phyloP scores from a whole-genome alignment of 805 yeast genomes.

The Jamesozyma jinghongensis region DNA sequence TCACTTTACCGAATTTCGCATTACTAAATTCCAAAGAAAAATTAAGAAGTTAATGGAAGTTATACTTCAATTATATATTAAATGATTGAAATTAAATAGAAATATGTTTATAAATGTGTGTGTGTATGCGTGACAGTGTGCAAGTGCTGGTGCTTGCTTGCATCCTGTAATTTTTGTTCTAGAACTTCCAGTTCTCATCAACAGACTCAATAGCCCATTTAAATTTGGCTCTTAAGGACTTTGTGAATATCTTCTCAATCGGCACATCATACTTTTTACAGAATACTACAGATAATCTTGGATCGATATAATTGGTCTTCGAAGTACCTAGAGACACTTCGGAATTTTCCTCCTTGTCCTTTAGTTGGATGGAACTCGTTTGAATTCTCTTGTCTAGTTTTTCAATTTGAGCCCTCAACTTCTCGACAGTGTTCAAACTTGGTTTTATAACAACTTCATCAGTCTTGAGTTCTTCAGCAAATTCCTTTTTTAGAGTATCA shows the following conservation, averaged over 20 bases:
- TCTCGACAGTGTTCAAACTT: slow-evolving; percentile 49
- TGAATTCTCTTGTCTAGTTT: slow-evolving; percentile 62
- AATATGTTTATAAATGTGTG: too few species aligned
- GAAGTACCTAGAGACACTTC: slow-evolving; percentile 90
- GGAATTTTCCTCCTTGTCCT: slow-evolving; percentile 90
- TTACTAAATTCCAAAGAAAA: not conserved
- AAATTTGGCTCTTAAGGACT: slow-evolving; percentile 85
- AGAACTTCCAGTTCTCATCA: slow-evolving; percentile 82
- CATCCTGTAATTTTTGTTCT: too few species aligned
- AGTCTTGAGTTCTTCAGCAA: slow-evolving; percentile 46
- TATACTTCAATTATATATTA: too few species aligned
- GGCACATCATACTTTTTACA: slow-evolving; percentile 82
- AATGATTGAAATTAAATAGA: too few species aligned
- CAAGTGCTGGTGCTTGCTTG: too few species aligned
- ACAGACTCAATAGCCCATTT: slow-evolving; percentile 92
- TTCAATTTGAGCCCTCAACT: slow-evolving; percentile 60
- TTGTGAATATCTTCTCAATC: slow-evolving; percentile 83
- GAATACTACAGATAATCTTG: slow-evolving; percentile 81
- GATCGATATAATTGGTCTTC: slow-evolving; percentile 91
- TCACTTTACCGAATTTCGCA: not conserved
- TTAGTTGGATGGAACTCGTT: slow-evolving; percentile 62
- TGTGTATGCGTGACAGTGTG: not conserved
- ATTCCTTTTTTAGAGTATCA: slow-evolving; percentile 43
- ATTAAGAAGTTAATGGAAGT: not conserved
- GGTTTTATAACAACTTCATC: slow-evolving; percentile 50